phyloP scores from a whole-genome alignment of 2,329 filamentous ascomycete genomes.

The Epichloe hybrida region DNA sequence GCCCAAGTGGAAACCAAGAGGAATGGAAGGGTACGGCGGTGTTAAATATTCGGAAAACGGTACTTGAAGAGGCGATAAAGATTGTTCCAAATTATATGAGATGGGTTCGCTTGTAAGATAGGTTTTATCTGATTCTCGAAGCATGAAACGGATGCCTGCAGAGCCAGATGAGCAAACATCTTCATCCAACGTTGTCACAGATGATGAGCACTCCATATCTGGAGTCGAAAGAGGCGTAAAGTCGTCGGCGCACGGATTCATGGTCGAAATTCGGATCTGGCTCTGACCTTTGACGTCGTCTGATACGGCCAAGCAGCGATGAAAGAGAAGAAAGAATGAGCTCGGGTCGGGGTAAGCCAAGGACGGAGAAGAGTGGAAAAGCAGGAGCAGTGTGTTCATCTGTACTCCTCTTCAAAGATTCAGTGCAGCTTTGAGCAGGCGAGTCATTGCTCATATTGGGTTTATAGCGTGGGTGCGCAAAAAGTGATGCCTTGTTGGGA shows the following conservation, averaged over 20 bases:
- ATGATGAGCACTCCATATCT: neutral
- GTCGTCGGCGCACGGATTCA: constrained; percentile 5
- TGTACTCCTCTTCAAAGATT: neutral
- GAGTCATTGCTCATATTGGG: neutral
- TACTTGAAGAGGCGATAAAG: neutral
- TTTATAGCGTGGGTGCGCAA: neutral
- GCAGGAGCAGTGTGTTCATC: neutral
- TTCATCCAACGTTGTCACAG: neutral
- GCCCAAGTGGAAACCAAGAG: neutral
- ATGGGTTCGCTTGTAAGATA: neutral
- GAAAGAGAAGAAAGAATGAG: neutral
- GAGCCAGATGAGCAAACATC: neutral
- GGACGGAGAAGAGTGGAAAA: neutral
- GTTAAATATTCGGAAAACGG: neutral
- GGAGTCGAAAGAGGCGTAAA: constrained; percentile 3
- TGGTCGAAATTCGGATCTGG: neutral
- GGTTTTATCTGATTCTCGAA: neutral
- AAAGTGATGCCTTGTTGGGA: neutral
- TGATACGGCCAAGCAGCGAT: neutral
- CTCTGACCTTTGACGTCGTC: neutral
- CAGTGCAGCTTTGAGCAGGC: neutral
- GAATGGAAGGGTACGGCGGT: neutral
- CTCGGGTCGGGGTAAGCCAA: neutral
- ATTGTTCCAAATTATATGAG: neutral
- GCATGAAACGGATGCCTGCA: neutral